Evolutionary conservation across 805 yeast genomes (phyloP).

Genomic region (Saccharomycopsis javanensis): DNA sequence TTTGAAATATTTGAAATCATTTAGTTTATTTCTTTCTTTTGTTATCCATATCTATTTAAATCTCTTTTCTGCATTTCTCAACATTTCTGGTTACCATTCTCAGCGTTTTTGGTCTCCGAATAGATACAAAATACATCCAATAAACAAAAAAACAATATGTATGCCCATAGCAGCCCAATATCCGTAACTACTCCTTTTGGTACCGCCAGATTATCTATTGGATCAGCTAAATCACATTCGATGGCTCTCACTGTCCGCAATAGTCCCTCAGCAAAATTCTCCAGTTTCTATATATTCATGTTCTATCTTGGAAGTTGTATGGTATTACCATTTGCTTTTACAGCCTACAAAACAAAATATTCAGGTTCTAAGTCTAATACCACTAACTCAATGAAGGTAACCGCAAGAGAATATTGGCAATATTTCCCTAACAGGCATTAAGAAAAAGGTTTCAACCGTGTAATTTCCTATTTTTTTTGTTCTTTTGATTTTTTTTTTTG

Average conservation of each 20-base stretch:
- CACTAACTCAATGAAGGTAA: neutral
- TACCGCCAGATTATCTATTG: neutral
- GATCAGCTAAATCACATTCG: neutral
- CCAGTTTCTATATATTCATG: constrained; percentile 3
- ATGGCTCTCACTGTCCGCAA: neutral
- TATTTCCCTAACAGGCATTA: neutral
- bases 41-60: neutral
- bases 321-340: constrained; percentile 17
- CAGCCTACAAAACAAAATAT: constrained; percentile 17
- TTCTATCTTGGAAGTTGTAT: constrained; percentile 17
- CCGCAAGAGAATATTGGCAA: constrained; percentile 6
- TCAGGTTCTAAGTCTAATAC: neutral
- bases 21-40: neutral
- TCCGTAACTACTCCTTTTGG: neutral
- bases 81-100: neutral
- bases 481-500: neutral
- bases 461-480: neutral
- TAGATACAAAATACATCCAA: too few species aligned
- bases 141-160: neutral
- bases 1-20: too few species aligned
- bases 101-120: neutral
- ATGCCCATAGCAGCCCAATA: neutral
- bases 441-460: neutral
- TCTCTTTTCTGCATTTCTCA: too few species aligned
- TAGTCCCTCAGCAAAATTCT: constrained; percentile 1